Percentiles rank a stretch among this genome's conserved stretches.
Evolutionary conservation across 805 yeast genomes (phyloP).

Genomic region (Yamadazyma laniorum): DNA sequence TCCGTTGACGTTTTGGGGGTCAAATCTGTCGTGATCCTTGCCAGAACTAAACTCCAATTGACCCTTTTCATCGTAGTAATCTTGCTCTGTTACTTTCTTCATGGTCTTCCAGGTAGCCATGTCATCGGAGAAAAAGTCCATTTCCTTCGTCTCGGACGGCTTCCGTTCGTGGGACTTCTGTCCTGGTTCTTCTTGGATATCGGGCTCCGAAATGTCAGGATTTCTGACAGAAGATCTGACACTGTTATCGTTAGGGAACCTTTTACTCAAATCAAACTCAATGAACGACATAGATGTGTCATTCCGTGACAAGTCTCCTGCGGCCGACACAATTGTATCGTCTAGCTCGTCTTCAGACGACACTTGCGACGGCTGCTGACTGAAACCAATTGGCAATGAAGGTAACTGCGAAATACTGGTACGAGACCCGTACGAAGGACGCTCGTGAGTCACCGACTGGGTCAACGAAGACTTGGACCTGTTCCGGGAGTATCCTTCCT

Average conservation of each 20-base stretch:
- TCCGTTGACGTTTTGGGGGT: constrained; percentile 44
- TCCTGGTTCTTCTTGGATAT: too few relatives aligned
- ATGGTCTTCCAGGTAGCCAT: constrained; percentile 73
- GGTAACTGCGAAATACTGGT: constrained; percentile 15
- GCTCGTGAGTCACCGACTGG: constrained; percentile 5
- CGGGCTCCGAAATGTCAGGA: background rate
- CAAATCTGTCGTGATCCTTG: constrained; percentile 22
- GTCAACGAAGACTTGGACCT: constrained; percentile 1
- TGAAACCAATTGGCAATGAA: constrained; percentile 10
- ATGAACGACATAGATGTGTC: constrained; percentile 12
- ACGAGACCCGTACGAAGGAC: constrained; percentile 14
- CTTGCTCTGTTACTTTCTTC: constrained; percentile 75
- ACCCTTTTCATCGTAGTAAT: constrained; percentile 80
- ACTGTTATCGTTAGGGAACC: background rate
- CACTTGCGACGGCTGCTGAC: background rate
- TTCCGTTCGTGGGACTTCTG: background rate
- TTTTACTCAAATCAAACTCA: constrained; percentile 15
- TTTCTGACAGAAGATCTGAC: constrained; percentile 1
- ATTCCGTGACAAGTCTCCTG: background rate
- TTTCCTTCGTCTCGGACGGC: constrained; percentile 10
- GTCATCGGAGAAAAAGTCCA: constrained; percentile 37
- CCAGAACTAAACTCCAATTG: constrained; percentile 46
- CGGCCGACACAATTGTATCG: background rate
- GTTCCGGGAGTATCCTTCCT: constrained; percentile 1
- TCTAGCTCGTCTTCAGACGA: constrained; percentile 7